Base-by-base conservation (phyloP, 768 basidiomycete genomes). In the Tulasnella sp. region DNA sequence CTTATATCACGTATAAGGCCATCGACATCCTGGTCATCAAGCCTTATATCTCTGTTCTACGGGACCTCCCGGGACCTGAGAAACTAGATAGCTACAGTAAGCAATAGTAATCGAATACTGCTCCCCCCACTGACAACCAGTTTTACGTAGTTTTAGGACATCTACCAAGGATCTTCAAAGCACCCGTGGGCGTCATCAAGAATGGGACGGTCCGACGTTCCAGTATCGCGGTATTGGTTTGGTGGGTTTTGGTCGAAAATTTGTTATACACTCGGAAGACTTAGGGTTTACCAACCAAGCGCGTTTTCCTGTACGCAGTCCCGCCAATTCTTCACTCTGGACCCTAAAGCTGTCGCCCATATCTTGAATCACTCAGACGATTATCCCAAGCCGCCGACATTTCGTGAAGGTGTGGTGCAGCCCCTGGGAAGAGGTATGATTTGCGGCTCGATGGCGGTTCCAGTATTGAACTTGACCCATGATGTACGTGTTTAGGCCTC, bases 171-270 rank as follows among this genome's bases (percentile, higher is more conserved):
- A 73, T 83, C 3, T 69, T 68, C 65, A 67, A 75, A 4, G 74
- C 71, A 5, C 80, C 73, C 3, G 65, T 68, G 29, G 61, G 64
- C 0, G 60, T 70, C 70, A 76, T 19, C 75, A 78, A 45, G 65
- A 75, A 66, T 83, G 81, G 82, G 65, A 74, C 1, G 81, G 81
- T 0, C 58, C 64, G 0, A 78, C 77, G 0, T 58, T 82, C 53
- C 72, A 64, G 52, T 81, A 77, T 63, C 73, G 72, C 52, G 70
- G 68, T 0, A 67, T 79, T 8, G 70, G 81, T 19, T 73, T 73
- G 17, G 82, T 80, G 60, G 56, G 75, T 68, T 41, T 15, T 3
- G 15, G 13, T n/a, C n/a, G n/a, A n/a, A n/a, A n/a, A n/a, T n/a
- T n/a, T n/a, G 38, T 32, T 38, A 2, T 10, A n/a, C 23, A 4